Percentiles rank a stretch among this genome's conserved stretches.
Evolutionary conservation across 768 basidiomycete genomes (phyloP).

Genomic region (Pleurotus tuoliensis): DNA sequence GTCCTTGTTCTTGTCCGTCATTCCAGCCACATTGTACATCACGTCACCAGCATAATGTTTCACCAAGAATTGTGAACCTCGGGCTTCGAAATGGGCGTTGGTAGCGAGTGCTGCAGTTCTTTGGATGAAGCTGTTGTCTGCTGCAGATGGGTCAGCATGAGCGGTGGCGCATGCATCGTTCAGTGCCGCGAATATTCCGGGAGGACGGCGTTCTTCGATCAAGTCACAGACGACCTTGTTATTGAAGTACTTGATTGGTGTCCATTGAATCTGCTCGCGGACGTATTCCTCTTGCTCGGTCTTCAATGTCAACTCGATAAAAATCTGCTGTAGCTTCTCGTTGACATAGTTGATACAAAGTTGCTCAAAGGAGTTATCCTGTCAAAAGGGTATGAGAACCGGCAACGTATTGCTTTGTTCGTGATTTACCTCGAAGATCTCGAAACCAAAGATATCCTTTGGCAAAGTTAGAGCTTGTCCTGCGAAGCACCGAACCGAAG

Average conservation of each 20-base stretch:
- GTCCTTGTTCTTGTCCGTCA: constrained; percentile 99
- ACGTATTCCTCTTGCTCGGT: constrained; percentile 99
- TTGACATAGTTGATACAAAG: constrained; percentile 99
- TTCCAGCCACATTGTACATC: constrained; percentile 94
- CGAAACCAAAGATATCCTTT: constrained; percentile 97
- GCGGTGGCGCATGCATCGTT: constrained; percentile 99
- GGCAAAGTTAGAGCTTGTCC: constrained; percentile 4
- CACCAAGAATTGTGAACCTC: constrained; percentile 92
- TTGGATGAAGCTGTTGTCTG: constrained; percentile 96
- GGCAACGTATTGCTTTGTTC: neutral
- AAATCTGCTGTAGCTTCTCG: constrained; percentile 99
- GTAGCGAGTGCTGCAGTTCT: constrained; percentile 75
- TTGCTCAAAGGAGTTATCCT: constrained; percentile 97
- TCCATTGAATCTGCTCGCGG: constrained; percentile 98
- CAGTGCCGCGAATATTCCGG: constrained; percentile 95
- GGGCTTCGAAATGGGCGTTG: constrained; percentile 92
- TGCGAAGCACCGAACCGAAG: neutral
- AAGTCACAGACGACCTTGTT: constrained; percentile 98
- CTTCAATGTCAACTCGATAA: constrained; percentile 97
- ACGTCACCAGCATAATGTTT: constrained; percentile 98
- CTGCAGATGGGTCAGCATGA: constrained; percentile 93
- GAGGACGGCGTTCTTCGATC: constrained; percentile 94
- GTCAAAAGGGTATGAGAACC: constrained; percentile 5
- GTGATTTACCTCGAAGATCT: constrained; percentile 82
- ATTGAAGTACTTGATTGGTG: constrained; percentile 98